Conservation (phyloP, 257 asterid genomes). For the Eustoma russellianum region DNA sequence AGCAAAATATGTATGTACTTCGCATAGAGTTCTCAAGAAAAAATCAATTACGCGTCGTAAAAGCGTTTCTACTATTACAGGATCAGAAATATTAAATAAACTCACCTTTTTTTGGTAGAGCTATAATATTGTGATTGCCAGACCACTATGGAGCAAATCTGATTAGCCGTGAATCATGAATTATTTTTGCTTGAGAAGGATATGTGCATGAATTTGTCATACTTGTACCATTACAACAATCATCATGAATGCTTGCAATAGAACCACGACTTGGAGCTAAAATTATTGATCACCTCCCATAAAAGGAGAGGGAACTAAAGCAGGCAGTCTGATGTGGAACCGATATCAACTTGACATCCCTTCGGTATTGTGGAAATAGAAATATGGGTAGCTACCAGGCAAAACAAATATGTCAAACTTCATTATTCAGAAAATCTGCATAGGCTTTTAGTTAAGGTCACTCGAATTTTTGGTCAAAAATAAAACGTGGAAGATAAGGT, state of each 20-base stretch:
- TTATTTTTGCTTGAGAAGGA: background rate
- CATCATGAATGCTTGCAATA: background rate
- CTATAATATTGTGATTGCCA: background rate
- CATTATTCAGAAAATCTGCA: background rate
- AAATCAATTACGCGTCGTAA: background rate
- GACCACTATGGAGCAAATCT: slow-evolving; percentile 1
- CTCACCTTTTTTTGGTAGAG: slow-evolving; percentile 4
- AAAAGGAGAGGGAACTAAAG: background rate
- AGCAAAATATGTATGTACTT: background rate
- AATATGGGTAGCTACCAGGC: background rate
- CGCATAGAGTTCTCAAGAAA: too few relatives aligned
- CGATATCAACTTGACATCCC: background rate
- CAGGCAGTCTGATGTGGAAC: background rate
- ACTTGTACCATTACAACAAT: background rate
- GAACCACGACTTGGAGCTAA: too few relatives aligned
- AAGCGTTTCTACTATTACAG: background rate
- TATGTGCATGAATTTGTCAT: background rate
- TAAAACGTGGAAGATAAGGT: background rate
- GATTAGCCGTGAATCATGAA: slow-evolving; percentile 1
- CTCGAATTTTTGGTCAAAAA: background rate
- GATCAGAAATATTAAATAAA: background rate
- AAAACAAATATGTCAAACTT: background rate
- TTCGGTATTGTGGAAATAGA: background rate
- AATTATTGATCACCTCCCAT: background rate
- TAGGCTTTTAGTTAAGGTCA: background rate